phyloP scores from a whole-genome alignment of 2,329 filamentous ascomycete species.

The Apiospora hydei region DNA sequence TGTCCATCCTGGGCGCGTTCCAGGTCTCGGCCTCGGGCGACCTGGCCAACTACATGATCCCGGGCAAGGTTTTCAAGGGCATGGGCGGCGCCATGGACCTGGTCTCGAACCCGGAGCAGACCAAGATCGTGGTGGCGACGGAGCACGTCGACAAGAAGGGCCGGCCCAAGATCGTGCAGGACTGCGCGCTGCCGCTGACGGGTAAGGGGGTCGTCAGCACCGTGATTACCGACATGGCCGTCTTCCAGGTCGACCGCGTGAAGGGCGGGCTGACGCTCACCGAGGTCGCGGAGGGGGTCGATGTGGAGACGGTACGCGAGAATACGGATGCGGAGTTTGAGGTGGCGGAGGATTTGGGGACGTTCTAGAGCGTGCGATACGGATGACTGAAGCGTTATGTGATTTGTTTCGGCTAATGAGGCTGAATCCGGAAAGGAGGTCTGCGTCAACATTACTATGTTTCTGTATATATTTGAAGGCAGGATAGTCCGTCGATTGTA shows the following conservation, averaged over 20 bases:
- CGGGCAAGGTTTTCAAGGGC: constrained; percentile 86
- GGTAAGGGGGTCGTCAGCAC: constrained; percentile 73
- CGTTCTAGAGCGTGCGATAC: constrained; percentile 41
- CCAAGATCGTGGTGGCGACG: constrained; percentile 76
- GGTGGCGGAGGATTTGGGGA: constrained; percentile 64
- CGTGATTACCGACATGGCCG: constrained; percentile 77
- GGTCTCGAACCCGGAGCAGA: constrained; percentile 73
- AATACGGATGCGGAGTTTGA: constrained; percentile 76
- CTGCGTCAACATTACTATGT: neutral
- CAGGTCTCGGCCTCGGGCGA: constrained; percentile 83
- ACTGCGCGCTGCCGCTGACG: constrained; percentile 70
- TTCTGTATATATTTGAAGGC: neutral
- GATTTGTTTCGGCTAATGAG: too few species aligned
- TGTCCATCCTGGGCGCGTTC: constrained; percentile 83
- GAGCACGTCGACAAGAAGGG: constrained; percentile 76
- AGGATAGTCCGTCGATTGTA: neutral
- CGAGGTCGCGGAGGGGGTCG: constrained; percentile 73
- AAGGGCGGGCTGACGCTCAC: constrained; percentile 71
- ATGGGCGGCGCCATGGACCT: constrained; percentile 84
- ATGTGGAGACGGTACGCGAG: constrained; percentile 70
- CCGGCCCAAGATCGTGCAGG: constrained; percentile 69
- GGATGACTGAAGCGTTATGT: neutral
- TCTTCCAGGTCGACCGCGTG: constrained; percentile 71
- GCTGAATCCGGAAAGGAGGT: too few species aligned
- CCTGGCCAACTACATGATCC: constrained; percentile 90